phyloP scores from a whole-genome alignment of 2,329 filamentous ascomycete genomes.

The Cercospora sp. region DNA sequence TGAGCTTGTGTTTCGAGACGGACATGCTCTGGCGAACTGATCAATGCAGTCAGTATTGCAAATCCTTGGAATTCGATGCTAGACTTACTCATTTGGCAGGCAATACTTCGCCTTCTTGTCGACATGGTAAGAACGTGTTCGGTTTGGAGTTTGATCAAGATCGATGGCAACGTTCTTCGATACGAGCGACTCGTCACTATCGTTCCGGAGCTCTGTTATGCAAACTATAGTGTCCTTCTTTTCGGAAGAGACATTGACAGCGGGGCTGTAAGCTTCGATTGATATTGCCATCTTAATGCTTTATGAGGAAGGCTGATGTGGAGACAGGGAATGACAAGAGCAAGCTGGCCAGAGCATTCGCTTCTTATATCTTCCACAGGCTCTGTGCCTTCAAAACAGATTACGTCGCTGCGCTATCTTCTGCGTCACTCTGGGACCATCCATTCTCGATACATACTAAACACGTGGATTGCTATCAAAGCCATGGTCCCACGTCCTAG shows the following conservation, averaged over 20 bases:
- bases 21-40: conserved; percentile 20
- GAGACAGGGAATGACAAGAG: not conserved
- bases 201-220: not conserved
- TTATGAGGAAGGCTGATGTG: not conserved
- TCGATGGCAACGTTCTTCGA: not conserved
- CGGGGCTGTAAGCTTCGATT: not conserved
- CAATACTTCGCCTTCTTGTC: conserved; percentile 13
- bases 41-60: not conserved
- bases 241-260: not conserved
- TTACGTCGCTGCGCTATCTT: not conserved
- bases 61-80: not conserved
- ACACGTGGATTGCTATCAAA: not conserved
- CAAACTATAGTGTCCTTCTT: not conserved
- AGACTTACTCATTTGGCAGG: conserved; percentile 11
- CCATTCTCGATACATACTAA: not conserved
- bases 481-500: not conserved
- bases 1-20: conserved; percentile 30
- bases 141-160: not conserved
- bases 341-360: not conserved
- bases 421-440: not conserved
- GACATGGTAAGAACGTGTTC: conserved; percentile 10
- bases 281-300: not conserved
- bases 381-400: not conserved
- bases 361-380: not conserved
- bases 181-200: not conserved